Percentiles rank a stretch among this genome's conserved stretches.
phyloP scores from a whole-genome alignment of 1,139 yeast genomes.

The Debaryomyces sp. region DNA sequence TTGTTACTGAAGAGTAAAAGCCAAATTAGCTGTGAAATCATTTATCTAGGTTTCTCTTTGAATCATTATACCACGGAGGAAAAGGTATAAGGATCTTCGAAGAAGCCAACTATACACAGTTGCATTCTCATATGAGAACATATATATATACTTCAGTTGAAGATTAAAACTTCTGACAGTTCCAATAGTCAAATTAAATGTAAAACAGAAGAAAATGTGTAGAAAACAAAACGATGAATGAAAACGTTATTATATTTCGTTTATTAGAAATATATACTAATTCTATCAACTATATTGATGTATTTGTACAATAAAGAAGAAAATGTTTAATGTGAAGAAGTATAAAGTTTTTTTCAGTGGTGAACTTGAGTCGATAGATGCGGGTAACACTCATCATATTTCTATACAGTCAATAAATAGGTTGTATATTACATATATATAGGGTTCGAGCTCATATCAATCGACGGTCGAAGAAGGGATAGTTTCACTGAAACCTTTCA shows the following conservation, averaged over 20 bases:
- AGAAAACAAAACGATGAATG: neutral
- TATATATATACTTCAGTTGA: neutral
- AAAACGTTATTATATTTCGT: neutral
- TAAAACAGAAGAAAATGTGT: neutral
- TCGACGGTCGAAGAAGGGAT: conserved; percentile 38
- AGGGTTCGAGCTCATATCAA: conserved; percentile 16
- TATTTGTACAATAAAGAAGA: neutral
- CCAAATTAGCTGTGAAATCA: conserved; percentile 29
- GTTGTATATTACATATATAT: conserved; percentile 5
- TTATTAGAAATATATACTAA: conserved; percentile 7
- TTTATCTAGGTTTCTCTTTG: conserved; percentile 69
- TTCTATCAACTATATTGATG: conserved; percentile 4
- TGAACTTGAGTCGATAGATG: neutral
- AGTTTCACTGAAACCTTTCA: conserved; percentile 34
- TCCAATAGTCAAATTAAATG: neutral
- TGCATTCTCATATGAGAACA: neutral
- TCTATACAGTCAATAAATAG: neutral
- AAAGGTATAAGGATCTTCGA: conserved; percentile 66
- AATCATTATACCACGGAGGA: conserved; percentile 58
- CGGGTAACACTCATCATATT: conserved; percentile 6
- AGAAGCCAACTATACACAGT: conserved; percentile 46
- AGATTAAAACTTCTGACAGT: neutral
- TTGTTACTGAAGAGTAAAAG: conserved; percentile 22
- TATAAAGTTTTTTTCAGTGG: neutral
- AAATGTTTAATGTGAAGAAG: neutral